Percentiles rank a stretch among this genome's conserved stretches.
Evolutionary conservation across 148 eudicot genomes (phyloP).

Genomic region (Rhododendron mucronatum): DNA sequence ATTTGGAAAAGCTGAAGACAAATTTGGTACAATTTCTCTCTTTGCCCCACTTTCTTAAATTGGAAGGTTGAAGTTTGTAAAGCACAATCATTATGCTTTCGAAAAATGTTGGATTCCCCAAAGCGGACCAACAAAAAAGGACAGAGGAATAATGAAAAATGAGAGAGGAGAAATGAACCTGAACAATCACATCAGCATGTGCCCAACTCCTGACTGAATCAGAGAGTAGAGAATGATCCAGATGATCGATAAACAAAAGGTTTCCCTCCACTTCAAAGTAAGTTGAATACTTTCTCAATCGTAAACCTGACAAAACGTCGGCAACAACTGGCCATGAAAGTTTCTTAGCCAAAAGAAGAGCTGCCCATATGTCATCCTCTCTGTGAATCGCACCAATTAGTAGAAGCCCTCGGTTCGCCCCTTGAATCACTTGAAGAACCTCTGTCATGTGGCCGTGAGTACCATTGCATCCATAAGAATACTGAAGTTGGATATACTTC

Average conservation of each 20-base stretch:
- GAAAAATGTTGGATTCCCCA: background rate
- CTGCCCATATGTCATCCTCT: conserved; percentile 89
- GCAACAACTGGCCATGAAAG: conserved; percentile 87
- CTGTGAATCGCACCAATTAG: conserved; percentile 62
- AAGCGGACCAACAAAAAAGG: background rate
- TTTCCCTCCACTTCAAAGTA: conserved; percentile 41
- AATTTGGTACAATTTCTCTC: background rate
- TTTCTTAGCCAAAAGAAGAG: conserved; percentile 78
- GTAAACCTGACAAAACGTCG: conserved; percentile 81
- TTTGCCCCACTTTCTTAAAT: background rate
- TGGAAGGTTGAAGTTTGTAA: background rate
- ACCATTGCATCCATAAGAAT: conserved; percentile 32
- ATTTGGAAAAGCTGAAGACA: background rate
- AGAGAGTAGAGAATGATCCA: conserved; percentile 74
- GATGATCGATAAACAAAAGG: conserved; percentile 70
- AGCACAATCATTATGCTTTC: background rate
- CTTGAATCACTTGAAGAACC: conserved; percentile 47
- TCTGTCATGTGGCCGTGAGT: conserved; percentile 36
- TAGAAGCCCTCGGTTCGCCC: conserved; percentile 57
- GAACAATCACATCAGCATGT: conserved; percentile 71
- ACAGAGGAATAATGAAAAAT: background rate
- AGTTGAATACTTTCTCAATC: conserved; percentile 58
- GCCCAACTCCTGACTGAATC: conserved; percentile 50
- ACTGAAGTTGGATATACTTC: conserved; percentile 41
- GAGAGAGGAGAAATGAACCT: conserved; percentile 42